Conservation (phyloP, 108 stramenopile genomes). For the Hondaea fermentalgiana region DNA sequence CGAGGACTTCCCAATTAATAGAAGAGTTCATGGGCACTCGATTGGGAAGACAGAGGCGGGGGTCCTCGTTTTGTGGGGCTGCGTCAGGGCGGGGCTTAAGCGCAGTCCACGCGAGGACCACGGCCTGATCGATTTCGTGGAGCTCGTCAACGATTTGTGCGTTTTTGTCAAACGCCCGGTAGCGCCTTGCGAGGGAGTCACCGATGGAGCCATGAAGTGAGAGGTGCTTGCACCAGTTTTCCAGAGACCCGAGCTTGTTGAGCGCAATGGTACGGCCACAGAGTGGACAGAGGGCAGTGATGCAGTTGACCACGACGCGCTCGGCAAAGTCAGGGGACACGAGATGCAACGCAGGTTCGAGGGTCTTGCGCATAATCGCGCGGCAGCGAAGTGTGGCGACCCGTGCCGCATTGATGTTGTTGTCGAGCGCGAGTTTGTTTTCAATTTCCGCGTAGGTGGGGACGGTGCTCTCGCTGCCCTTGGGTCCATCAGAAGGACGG, state of each 20-base stretch:
- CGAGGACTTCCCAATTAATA: not conserved
- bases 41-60: not conserved
- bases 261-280: not conserved
- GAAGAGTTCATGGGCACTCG: not conserved
- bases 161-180: not conserved
- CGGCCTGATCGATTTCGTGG: not conserved
- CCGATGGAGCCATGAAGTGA: not conserved
- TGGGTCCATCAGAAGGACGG: not conserved
- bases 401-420: not conserved
- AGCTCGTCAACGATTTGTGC: not conserved
- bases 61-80: not conserved
- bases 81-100: not conserved
- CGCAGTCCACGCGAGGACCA: not conserved
- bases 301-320: not conserved
- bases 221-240: constrained; percentile 17
- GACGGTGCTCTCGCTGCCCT: not conserved
- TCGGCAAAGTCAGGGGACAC: not conserved
- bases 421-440: not conserved
- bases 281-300: not conserved
- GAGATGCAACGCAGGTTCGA: not conserved
- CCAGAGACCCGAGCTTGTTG: not conserved
- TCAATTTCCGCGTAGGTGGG: not conserved
- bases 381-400: not conserved
- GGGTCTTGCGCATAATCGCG: not conserved
- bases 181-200: not conserved